Base-by-base conservation (phyloP, 1,284 basidiomycete species). In the Inonotus obliquus region DNA sequence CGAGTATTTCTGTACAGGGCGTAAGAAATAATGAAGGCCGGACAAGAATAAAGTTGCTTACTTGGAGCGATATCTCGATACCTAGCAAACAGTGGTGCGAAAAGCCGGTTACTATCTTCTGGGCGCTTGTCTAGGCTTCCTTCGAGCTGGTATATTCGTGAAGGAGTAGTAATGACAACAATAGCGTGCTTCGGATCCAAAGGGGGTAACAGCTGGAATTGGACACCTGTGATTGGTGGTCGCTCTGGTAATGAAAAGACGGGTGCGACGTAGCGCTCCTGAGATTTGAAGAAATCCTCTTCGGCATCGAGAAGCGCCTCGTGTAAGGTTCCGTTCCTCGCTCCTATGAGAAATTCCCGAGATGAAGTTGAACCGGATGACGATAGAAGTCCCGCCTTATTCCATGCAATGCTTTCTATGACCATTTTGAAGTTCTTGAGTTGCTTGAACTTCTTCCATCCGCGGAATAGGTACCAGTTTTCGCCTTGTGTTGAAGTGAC, bases 321-420 rank as follows among this genome's bases (percentile, higher is more conserved):
- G 67, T 94, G 90, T 35, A 98, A 86, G 14, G 84, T 85, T 14
- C 95, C 95, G 63, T 86, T 89, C 63, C 87, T 78, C 0, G 89
- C 91, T 17, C 96, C 97, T 57, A 99, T 82, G n/a, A 99, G 81
- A 62, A 96, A 86, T 73, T 95, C 92, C 45, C 86, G 80, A 0
- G 93, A 94, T 10, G 89, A 91, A 1, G 85, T 87, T 13, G 83
- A 79, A 66, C 85, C 80, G 0, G 83, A 76, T 0, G 85, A 78
- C 1, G 86, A 83, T 17, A 92, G 76, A 21, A 91, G 74, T 13
- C 83, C 82, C n/a, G 88, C 77, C 67, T 85, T 87, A 69, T 95
- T 94, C 96, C 96, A 98, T 0, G 92, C 92, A n/a, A 98, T 81
- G 64, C 92, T 89, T 69, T 96, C 93, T 65, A 98, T 88, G 67